phyloP scores from a whole-genome alignment of 1,284 basidiomycete genomes.

The Takashimella tepidaria region DNA sequence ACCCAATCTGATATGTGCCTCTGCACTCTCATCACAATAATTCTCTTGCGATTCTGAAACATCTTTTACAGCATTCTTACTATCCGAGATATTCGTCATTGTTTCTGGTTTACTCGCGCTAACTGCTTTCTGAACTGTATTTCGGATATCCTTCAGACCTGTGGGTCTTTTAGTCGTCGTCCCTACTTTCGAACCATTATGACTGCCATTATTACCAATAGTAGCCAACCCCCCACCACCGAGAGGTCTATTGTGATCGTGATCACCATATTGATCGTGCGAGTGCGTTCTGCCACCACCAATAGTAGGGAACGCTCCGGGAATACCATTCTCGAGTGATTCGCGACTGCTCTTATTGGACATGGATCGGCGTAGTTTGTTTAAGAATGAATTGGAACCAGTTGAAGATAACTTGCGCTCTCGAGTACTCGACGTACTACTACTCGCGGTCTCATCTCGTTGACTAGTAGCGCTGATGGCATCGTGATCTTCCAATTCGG shows the following conservation, averaged over 20 bases:
- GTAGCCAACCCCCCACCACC: slow-evolving; percentile 1
- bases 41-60: slow-evolving; percentile 71
- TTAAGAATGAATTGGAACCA: background rate
- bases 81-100: slow-evolving; percentile 56
- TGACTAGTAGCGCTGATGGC: too few relatives aligned
- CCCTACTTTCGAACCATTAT: background rate
- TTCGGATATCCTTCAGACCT: slow-evolving; percentile 25
- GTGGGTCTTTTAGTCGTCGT: slow-evolving; percentile 22
- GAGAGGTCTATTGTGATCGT: too few relatives aligned
- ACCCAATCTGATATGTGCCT: slow-evolving; percentile 64
- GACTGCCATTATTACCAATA: background rate
- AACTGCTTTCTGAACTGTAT: slow-evolving; percentile 61
- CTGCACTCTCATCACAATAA: slow-evolving; percentile 75
- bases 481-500: too few relatives aligned
- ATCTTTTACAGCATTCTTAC: slow-evolving; percentile 62
- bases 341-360: background rate
- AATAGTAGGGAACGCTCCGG: background rate
- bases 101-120: slow-evolving; percentile 65
- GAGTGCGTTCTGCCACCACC: too few relatives aligned
- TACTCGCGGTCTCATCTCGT: too few relatives aligned
- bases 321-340: background rate
- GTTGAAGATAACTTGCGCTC: background rate
- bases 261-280: too few relatives aligned
- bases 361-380: background rate
- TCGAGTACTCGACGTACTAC: too few relatives aligned